A percentile compares a stretch with the other conserved stretches of the same genome.
Conservation (phyloP, 192 early-diverging fungal genomes). For the Lobulomyces angularis region DNA sequence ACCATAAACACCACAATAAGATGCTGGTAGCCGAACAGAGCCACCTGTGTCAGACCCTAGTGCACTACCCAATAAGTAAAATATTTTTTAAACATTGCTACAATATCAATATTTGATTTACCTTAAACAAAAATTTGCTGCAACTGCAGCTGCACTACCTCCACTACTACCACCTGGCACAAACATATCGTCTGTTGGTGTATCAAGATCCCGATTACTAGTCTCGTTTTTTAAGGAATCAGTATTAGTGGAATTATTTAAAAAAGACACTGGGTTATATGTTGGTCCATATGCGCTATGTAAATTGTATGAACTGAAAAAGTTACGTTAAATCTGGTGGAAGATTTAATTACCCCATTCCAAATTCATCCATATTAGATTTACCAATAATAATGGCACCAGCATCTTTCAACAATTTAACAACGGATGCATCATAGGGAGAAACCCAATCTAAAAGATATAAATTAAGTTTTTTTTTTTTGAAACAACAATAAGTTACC, state of each 20-base stretch:
- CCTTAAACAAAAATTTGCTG: constrained; percentile 55
- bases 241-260: neutral
- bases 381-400: constrained; percentile 66
- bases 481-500: constrained; percentile 16
- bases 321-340: constrained; percentile 12
- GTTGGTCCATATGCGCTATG: constrained; percentile 29
- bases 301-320: constrained; percentile 28
- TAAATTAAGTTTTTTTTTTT: neutral
- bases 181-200: constrained; percentile 6
- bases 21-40: constrained; percentile 81
- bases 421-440: constrained; percentile 64
- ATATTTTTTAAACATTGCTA: neutral
- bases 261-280: constrained; percentile 8
- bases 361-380: constrained; percentile 94
- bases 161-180: constrained; percentile 77
- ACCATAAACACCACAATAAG: constrained; percentile 85
- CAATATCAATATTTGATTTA: neutral
- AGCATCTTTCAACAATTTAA: constrained; percentile 39
- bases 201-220: neutral
- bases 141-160: constrained; percentile 83
- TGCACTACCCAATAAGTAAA: constrained; percentile 31
- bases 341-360: constrained; percentile 68
- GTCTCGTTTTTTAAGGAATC: neutral
- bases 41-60: constrained; percentile 92
- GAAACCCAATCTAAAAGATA: constrained; percentile 41